Evolutionary conservation across 2,329 filamentous ascomycete species (phyloP), one percentile per base, ranked within the genome.

Genomic region (Neofusicoccum cordaticola): DNA sequence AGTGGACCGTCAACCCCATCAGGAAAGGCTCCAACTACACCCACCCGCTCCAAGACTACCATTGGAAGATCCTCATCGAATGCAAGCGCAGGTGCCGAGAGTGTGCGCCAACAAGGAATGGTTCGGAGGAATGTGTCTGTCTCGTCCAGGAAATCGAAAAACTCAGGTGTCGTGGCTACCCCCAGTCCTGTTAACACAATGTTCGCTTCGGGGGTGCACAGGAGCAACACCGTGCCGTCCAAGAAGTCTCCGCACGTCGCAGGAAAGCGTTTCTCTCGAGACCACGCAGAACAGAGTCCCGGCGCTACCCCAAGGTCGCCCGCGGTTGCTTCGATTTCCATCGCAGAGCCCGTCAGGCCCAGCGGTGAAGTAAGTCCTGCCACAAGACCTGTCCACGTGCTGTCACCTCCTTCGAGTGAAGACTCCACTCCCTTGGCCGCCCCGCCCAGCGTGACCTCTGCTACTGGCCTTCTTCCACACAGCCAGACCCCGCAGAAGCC

Each of bases 221-320:
- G 89, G 69, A 97, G 94, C 79, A 98, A 98, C 74, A 99, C 95
- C 2, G 84, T 98, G 13, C 95, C 95, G 0, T 95, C 94, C 0
- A 96, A 96, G 74, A 90, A 90, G 74, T 95, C 92, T 0, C 92
- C 92, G 7, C 87, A 86, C 8, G 77, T 93, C 48, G 82, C 86
- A 45, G 84, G 88, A 1, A 85, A 85, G 5, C 85, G 90, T n/a
- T 90, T 93, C 70, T 37, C 44, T 42, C 57, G 57, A n/a, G 58
- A 65, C 11, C 17, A 65, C 11, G 31, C 31, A 13, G 63, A 60
- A 12, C 60, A 60, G 4, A 66, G 45, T 39, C 57, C 63, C 7
- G 47, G 47, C n/a, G 61, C 48, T 27, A 34, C 41, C 51, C 63
- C 45, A 19, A 50, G 47, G 27, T 52, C 63, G 8, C 53, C 63